phyloP scores from a whole-genome alignment of 345 rosid species.

The Psidium guajava region DNA sequence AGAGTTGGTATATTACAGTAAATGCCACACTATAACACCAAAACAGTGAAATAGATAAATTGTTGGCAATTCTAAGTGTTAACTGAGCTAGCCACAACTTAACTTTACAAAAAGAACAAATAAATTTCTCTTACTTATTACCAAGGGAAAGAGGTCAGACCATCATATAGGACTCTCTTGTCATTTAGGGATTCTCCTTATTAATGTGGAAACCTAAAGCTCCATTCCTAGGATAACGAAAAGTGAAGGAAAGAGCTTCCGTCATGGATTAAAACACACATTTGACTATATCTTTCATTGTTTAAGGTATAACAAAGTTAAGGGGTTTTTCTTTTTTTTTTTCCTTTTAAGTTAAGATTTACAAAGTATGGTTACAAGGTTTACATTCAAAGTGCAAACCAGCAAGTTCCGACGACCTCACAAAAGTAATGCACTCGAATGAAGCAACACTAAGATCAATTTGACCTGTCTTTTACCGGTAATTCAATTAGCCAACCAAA shows the following conservation, averaged over 20 bases:
- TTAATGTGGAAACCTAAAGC: no score
- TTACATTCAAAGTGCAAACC: no score
- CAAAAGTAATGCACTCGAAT: background rate
- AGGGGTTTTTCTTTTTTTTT: no score
- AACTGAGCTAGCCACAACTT: background rate
- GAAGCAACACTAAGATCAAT: background rate
- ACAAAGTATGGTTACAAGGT: no score
- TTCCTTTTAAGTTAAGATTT: no score
- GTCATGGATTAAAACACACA: no score
- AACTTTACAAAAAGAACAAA: fast-evolving
- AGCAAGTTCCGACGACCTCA: no score
- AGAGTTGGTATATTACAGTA: background rate
- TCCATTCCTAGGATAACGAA: no score
- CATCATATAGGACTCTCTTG: background rate
- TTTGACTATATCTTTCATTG: no score
- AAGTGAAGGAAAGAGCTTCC: background rate
- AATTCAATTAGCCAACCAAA: background rate
- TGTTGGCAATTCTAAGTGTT: background rate
- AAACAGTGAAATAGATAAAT: background rate
- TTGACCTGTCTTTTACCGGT: background rate
- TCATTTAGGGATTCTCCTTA: no score
- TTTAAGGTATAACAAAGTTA: no score
- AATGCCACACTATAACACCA: background rate
- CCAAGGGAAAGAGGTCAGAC: background rate
- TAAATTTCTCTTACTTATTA: background rate